phyloP scores from a whole-genome alignment of 805 yeast genomes.

The Zygosaccharomyces rouxii region DNA sequence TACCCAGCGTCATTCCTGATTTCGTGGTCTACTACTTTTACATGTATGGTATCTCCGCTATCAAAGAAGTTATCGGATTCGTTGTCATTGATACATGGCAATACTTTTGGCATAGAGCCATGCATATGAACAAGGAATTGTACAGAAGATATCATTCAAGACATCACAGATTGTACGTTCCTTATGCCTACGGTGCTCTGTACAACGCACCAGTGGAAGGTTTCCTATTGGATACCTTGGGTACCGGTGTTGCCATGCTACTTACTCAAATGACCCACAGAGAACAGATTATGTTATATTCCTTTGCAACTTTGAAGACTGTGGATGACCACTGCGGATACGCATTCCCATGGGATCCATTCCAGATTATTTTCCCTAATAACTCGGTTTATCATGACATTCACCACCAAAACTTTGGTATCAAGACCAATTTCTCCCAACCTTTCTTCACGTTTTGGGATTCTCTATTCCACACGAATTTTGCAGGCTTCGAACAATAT shows the following conservation, averaged over 20 bases:
- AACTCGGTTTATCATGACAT: slow-evolving; percentile 95
- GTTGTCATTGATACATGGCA: slow-evolving; percentile 91
- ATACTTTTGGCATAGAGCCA: slow-evolving; percentile 77
- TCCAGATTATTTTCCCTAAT: slow-evolving; percentile 89
- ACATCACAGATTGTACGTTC: slow-evolving; percentile 91
- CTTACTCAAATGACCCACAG: slow-evolving; percentile 63
- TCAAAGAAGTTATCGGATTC: slow-evolving; percentile 61
- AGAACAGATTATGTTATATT: slow-evolving; percentile 68
- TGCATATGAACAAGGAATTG: slow-evolving; percentile 77
- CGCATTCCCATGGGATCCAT: slow-evolving; percentile 83
- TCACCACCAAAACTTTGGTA: slow-evolving; percentile 95
- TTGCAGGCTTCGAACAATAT: slow-evolving; percentile 57
- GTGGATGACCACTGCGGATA: slow-evolving; percentile 99
- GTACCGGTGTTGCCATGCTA: slow-evolving; percentile 80
- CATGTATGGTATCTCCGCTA: slow-evolving; percentile 56
- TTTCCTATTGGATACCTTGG: slow-evolving; percentile 82
- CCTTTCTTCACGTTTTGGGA: slow-evolving; percentile 98
- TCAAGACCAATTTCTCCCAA: slow-evolving; percentile 88
- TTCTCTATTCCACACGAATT: slow-evolving; percentile 62
- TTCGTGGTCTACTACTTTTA: slow-evolving; percentile 48
- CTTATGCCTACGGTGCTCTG: slow-evolving; percentile 94
- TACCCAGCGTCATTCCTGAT: slow-evolving; percentile 43
- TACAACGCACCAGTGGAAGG: slow-evolving; percentile 96
- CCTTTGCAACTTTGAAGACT: slow-evolving; percentile 91
- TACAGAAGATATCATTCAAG: slow-evolving; percentile 86